Evolutionary conservation across 163 green algal species (phyloP).

Genomic region (Prototheca stagnorum): DNA sequence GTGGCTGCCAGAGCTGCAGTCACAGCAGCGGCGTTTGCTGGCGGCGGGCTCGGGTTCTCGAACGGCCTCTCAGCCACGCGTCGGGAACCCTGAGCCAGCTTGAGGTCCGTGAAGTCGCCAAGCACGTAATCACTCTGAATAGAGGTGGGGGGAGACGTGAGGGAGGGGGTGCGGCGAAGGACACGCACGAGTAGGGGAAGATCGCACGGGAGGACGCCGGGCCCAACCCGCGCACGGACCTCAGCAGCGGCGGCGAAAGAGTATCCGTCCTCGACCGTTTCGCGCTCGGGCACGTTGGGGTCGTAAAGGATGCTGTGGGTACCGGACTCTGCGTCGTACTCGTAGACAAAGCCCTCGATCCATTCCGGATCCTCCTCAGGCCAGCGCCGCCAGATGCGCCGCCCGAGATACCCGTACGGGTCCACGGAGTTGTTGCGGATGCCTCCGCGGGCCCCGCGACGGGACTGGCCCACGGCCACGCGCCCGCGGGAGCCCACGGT

Average conservation of each 20-base stretch:
- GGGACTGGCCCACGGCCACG: too few species aligned
- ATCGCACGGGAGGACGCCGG: too few species aligned
- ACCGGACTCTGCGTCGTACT: constrained; percentile 13
- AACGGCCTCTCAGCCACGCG: constrained; percentile 1
- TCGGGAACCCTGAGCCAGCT: constrained; percentile 9
- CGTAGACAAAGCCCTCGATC: constrained; percentile 20
- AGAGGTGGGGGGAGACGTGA: too few species aligned
- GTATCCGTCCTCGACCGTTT: constrained; percentile 16
- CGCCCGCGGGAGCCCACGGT: too few species aligned
- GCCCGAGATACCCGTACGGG: too few species aligned
- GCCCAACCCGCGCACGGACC: not conserved
- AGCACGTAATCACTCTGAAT: constrained; percentile 11
- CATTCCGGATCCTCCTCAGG: constrained; percentile 16
- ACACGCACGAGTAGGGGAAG: too few species aligned
- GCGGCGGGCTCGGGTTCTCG: too few species aligned
- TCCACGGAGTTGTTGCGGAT: too few species aligned
- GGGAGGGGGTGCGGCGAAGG: too few species aligned
- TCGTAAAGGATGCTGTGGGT: constrained; percentile 22
- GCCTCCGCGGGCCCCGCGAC: too few species aligned
- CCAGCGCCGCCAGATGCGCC: constrained; percentile 16
- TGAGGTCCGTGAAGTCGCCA: constrained; percentile 15
- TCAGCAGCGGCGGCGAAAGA: constrained; percentile 4
- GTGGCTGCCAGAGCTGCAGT: too few species aligned
- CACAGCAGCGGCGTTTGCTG: too few species aligned
- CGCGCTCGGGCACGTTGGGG: constrained; percentile 13